Conservation (phyloP, 177 flowering plant species). For the Vitis hybrid region DNA sequence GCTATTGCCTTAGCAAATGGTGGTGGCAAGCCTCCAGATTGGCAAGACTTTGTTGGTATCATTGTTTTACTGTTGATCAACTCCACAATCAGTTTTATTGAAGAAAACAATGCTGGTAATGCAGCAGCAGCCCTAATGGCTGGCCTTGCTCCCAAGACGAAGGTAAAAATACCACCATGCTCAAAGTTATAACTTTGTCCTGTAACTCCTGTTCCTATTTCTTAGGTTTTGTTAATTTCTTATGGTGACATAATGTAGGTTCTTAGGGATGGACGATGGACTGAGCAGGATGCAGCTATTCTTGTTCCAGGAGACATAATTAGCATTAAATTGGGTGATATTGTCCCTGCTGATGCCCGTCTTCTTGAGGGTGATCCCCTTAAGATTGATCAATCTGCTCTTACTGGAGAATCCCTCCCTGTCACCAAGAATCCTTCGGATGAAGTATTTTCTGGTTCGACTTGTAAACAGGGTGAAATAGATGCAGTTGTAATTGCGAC, state of each 20-base stretch:
- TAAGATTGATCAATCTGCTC: slow-evolving; percentile 93
- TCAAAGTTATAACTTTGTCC: neutral
- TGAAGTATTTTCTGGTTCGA: slow-evolving; percentile 91
- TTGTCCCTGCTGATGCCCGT: slow-evolving; percentile 84
- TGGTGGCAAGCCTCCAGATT: slow-evolving; percentile 69
- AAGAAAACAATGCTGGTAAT: slow-evolving; percentile 86
- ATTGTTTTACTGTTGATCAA: slow-evolving; percentile 62
- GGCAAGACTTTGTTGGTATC: slow-evolving; percentile 87
- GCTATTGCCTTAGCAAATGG: slow-evolving; percentile 80
- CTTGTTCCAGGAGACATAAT: slow-evolving; percentile 81
- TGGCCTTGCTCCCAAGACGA: slow-evolving; percentile 82
- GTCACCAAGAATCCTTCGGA: slow-evolving; percentile 86
- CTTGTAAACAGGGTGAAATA: slow-evolving; percentile 94
- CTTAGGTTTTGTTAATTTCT: neutral
- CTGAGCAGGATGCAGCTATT: slow-evolving; percentile 73
- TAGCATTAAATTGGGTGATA: slow-evolving; percentile 76
- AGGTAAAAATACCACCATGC: slow-evolving; percentile 31
- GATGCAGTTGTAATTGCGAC: slow-evolving; percentile 97
- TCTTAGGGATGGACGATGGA: slow-evolving; percentile 77
- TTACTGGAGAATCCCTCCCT: slow-evolving; percentile 94
- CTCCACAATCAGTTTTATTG: slow-evolving; percentile 82
- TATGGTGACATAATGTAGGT: slow-evolving; percentile 33
- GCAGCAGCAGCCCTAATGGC: slow-evolving; percentile 93
- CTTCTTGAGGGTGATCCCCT: slow-evolving; percentile 83
- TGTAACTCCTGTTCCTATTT: neutral